phyloP scores from a whole-genome alignment of 768 basidiomycete species.

The Dictyophora rubrovolvata region DNA sequence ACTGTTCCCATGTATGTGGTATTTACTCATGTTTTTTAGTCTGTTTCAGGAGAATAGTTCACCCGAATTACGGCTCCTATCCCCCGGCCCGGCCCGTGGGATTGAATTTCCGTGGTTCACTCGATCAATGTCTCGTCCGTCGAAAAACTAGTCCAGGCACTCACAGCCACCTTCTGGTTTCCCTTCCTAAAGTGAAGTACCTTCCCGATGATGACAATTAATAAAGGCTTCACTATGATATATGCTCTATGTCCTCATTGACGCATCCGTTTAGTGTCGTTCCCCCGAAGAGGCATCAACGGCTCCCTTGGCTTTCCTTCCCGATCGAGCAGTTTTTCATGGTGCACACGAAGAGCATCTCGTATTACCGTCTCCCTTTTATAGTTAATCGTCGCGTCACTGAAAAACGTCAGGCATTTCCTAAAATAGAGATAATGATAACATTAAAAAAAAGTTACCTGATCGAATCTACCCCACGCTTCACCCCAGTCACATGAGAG shows the following conservation, averaged over 20 bases:
- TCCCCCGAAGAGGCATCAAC: constrained; percentile 12
- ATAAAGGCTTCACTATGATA: too few relatives aligned
- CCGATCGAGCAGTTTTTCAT: background rate
- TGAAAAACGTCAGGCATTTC: background rate
- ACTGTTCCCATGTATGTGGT: too few relatives aligned
- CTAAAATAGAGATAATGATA: background rate
- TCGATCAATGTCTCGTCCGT: too few relatives aligned
- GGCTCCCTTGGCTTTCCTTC: constrained; percentile 1
- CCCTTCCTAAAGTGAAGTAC: too few relatives aligned
- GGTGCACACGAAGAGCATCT: background rate
- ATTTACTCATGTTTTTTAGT: too few relatives aligned
- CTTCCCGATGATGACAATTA: too few relatives aligned
- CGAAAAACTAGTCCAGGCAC: too few relatives aligned
- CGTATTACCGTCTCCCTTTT: background rate
- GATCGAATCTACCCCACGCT: constrained; percentile 26
- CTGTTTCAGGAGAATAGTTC: too few relatives aligned
- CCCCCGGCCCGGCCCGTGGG: too few relatives aligned
- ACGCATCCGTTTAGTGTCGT: constrained; percentile 36
- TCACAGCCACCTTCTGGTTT: too few relatives aligned
- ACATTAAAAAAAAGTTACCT: constrained; percentile 14
- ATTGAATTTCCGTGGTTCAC: too few relatives aligned
- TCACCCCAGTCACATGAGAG: constrained; percentile 15
- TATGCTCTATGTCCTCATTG: constrained; percentile 18
- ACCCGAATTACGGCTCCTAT: too few relatives aligned
- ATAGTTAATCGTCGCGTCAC: background rate